Conservation (phyloP, 805 yeast species). For the Candida adriatica region DNA sequence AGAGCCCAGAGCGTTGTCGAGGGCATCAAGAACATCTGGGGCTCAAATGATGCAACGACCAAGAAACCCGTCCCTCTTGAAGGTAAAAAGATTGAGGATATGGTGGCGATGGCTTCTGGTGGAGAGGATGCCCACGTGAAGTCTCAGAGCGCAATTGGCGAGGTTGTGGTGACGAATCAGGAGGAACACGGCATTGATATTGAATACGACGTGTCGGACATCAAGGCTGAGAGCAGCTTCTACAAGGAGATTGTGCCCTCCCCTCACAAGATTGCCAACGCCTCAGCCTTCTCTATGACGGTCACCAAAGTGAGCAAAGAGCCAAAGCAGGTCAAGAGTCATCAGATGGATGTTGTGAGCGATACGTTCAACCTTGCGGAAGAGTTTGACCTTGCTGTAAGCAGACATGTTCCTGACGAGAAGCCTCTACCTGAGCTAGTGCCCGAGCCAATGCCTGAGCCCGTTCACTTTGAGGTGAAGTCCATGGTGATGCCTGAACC, state of each 20-base stretch:
- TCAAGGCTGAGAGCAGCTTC: not conserved
- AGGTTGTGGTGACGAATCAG: constrained; percentile 15
- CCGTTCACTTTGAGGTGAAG: constrained; percentile 2
- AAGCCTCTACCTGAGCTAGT: no score
- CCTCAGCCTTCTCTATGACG: no score
- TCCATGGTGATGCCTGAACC: constrained; percentile 12
- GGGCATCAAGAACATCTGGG: constrained; percentile 19
- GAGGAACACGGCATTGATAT: constrained; percentile 19
- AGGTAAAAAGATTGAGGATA: constrained; percentile 8
- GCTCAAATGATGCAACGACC: constrained; percentile 7
- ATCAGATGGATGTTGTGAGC: constrained; percentile 11
- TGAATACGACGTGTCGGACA: constrained; percentile 12
- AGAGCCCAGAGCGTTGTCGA: constrained; percentile 1
- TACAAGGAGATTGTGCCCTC: no score
- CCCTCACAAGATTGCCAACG: no score
- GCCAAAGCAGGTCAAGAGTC: not conserved
- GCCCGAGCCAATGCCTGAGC: not conserved
- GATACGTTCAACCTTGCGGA: constrained; percentile 15
- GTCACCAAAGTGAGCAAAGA: not conserved
- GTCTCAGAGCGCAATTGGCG: constrained; percentile 12
- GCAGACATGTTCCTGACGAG: constrained; percentile 1
- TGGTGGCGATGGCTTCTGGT: constrained; percentile 9
- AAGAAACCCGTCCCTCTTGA: not conserved
- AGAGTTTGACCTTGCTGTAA: constrained; percentile 17
- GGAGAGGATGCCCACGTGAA: constrained; percentile 14